Evolutionary conservation across 2,329 filamentous ascomycete species (phyloP), one percentile per base, ranked within the genome.

Genomic region (Trematosphaeria pertusa): DNA sequence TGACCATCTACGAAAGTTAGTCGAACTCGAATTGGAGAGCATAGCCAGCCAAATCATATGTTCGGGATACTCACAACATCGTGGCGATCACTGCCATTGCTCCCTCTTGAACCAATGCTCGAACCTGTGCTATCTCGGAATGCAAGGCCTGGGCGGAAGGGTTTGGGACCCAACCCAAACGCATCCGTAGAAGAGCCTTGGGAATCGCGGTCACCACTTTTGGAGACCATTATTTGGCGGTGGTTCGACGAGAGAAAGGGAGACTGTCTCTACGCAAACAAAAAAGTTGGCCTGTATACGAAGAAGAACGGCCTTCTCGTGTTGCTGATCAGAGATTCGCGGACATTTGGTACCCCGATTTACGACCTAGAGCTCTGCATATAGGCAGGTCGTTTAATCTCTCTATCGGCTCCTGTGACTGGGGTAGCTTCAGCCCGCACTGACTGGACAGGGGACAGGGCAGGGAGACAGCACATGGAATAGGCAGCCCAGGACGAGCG

Each of bases 71-170:
- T 43, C 22, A 62, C 61, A 20, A 62, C 50, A 48, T 56, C 57
- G 45, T 64, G 57, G 24, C 48, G 46, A 41, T 64, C 61, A 36
- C 54, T 51, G 14, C 50, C 50, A 46, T 53, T 57, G 33, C 57
- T 59, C 4, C 50, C 52, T 21, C 41, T 54, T 1, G 57, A 62
- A 9, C 43, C 32, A 40, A 64, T 58, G 20, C 57, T 62, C 10
- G 59, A 64, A 30, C 48, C 52, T 30, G 53, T 35, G 34, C 52
- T 58, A 37, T 56, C 57, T 39, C 46, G 40, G 22, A 52, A 48
- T 31, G 41, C 20, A n/a, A 52, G 34, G 14, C 34, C 39, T 30
- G 57, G 54, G 15, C 48, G 54, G 40, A 54, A 37, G 5, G 48
- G 30, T 44, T 52, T 54, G 28, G 37, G 51, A 26, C 22, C 41